Percentiles rank a stretch among this genome's conserved stretches.
Evolutionary conservation across 139 green algal genomes (phyloP).

Genomic region (Mesotaenium endlicherianum): DNA sequence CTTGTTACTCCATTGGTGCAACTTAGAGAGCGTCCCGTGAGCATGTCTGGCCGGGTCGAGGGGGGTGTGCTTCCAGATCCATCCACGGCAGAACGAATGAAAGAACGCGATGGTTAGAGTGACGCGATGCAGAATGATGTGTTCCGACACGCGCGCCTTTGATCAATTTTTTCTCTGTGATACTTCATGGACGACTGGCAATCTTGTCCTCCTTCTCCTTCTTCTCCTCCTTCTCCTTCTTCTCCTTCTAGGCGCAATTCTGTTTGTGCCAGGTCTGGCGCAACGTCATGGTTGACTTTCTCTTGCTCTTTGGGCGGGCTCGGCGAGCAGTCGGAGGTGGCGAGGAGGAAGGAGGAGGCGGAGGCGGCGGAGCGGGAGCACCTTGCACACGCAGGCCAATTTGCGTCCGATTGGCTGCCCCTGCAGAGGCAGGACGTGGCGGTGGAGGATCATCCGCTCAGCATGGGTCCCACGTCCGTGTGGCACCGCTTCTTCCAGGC

Average conservation of each 20-base stretch:
- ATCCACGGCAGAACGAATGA: too few relatives aligned
- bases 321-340: not conserved
- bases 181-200: too few relatives aligned
- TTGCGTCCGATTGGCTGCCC: not conserved
- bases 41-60: too few relatives aligned
- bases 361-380: not conserved
- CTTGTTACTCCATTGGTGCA: too few relatives aligned
- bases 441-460: slow-evolving; percentile 79
- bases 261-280: not conserved
- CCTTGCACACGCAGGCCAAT: not conserved
- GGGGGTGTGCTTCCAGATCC: too few relatives aligned
- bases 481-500: slow-evolving; percentile 51
- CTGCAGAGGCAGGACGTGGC: slow-evolving; percentile 2
- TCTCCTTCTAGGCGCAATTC: not conserved
- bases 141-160: too few relatives aligned
- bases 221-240: too few relatives aligned
- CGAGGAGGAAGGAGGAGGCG: not conserved
- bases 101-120: too few relatives aligned
- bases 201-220: too few relatives aligned
- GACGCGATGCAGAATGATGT: too few relatives aligned
- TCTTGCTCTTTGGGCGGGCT: not conserved
- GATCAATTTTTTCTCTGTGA: too few relatives aligned
- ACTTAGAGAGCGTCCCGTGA: too few relatives aligned
- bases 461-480: slow-evolving; percentile 49
- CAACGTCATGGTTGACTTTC: not conserved